Evolutionary conservation across 148 eudicot genomes (phyloP).

Genomic region (Cornus kousa): DNA sequence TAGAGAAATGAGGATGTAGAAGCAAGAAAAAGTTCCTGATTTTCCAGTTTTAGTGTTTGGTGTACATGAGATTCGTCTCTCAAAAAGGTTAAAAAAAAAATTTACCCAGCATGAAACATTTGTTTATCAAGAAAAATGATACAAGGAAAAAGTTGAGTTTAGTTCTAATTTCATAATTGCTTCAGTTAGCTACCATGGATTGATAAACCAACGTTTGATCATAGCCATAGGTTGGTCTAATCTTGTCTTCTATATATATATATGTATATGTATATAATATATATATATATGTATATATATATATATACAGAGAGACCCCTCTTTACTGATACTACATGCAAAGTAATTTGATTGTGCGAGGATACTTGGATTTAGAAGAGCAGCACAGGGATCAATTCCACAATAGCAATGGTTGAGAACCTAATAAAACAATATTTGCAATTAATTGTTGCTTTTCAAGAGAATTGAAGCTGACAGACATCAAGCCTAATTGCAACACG

Average conservation of each 20-base stretch:
- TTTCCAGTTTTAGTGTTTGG: background rate
- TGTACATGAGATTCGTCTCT: background rate
- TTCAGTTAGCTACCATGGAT: background rate
- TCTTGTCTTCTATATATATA: background rate
- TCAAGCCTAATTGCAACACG: too few relatives aligned
- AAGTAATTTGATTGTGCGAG: too few relatives aligned
- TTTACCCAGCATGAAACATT: background rate
- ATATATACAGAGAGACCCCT: too few relatives aligned
- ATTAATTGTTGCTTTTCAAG: too few relatives aligned
- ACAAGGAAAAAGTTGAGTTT: background rate
- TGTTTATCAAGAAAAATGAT: background rate
- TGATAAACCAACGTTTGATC: background rate
- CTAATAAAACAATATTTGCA: too few relatives aligned
- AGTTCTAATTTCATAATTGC: background rate
- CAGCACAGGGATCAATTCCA: too few relatives aligned
- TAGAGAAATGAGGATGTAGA: constrained; percentile 59
- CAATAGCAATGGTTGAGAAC: too few relatives aligned
- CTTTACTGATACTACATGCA: too few relatives aligned
- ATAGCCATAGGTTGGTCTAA: background rate
- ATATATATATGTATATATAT: too few relatives aligned
- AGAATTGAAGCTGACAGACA: too few relatives aligned
- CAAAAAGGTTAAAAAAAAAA: background rate
- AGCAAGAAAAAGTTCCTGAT: constrained; percentile 30
- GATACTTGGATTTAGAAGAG: too few relatives aligned
- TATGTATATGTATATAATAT: too few relatives aligned